phyloP scores from a whole-genome alignment of 768 basidiomycete genomes.

The Paxillus involutus region DNA sequence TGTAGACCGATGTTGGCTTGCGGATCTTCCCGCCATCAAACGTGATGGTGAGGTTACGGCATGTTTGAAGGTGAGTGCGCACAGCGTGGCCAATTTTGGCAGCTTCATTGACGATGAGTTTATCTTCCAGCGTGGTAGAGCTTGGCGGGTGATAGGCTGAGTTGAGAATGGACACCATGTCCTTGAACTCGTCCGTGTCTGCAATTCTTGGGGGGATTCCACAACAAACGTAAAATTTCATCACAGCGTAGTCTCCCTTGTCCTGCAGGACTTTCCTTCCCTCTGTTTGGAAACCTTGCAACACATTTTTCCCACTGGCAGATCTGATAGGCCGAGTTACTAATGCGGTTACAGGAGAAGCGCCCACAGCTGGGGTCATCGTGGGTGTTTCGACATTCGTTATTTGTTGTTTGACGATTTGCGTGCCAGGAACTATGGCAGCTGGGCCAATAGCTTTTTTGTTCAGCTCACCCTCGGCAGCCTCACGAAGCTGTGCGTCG shows the following conservation, averaged over 20 bases:
- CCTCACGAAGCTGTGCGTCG: too few relatives aligned
- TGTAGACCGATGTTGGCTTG: slow-evolving; percentile 15
- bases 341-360: too few relatives aligned
- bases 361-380: not conserved
- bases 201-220: slow-evolving; percentile 8
- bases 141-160: slow-evolving; percentile 2
- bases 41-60: slow-evolving; percentile 13
- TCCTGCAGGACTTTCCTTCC: not conserved
- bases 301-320: not conserved
- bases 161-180: slow-evolving; percentile 1
- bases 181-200: slow-evolving; percentile 3
- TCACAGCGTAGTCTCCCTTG: not conserved
- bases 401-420: too few relatives aligned
- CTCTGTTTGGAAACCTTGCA: not conserved
- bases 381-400: not conserved
- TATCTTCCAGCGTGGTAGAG: not conserved
- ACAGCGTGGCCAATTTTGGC: not conserved
- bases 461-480: too few relatives aligned
- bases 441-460: too few relatives aligned
- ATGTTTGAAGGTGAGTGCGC: slow-evolving; percentile 9
- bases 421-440: too few relatives aligned
- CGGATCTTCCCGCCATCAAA: slow-evolving; percentile 20
- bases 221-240: slow-evolving; percentile 11
- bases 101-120: too few relatives aligned
- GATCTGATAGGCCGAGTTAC: too few relatives aligned